A percentile compares a stretch with the other conserved stretches of the same genome.
phyloP scores from a whole-genome alignment of 495 filamentous ascomycete genomes.

The Hypoxylon subgilvum region DNA sequence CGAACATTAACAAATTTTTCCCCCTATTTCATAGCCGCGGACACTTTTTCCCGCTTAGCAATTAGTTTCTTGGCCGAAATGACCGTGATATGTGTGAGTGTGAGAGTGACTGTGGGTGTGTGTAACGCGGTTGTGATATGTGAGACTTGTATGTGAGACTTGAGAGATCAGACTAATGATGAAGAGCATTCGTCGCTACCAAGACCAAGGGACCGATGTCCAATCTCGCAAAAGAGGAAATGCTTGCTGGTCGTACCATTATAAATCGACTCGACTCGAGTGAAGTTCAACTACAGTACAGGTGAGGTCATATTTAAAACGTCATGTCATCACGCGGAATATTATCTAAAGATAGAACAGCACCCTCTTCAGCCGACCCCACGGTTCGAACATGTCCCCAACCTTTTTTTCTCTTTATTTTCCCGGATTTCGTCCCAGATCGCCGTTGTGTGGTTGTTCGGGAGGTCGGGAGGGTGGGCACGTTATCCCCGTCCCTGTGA shows the following conservation, averaged over 20 bases:
- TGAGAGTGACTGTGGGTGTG: too few relatives aligned
- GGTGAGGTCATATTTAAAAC: constrained; percentile 1
- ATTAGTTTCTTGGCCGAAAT: constrained; percentile 6
- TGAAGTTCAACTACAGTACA: background rate
- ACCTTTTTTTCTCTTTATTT: background rate
- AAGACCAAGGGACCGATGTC: too few relatives aligned
- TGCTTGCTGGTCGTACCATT: too few relatives aligned
- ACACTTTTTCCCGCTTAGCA: background rate
- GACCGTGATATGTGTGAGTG: constrained; percentile 9
- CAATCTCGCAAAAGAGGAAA: too few relatives aligned
- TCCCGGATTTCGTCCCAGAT: background rate
- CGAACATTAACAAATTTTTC: constrained; percentile 35
- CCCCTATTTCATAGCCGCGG: constrained; percentile 26
- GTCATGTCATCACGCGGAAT: constrained; percentile 4
- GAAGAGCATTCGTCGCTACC: background rate
- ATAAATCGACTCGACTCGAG: too few relatives aligned
- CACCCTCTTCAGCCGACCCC: background rate
- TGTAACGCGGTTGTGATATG: background rate
- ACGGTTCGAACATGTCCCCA: background rate
- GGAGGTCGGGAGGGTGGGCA: background rate
- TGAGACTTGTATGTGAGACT: background rate
- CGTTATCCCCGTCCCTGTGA: constrained; percentile 26
- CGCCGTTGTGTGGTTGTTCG: background rate
- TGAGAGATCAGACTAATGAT: background rate
- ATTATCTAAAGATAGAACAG: constrained; percentile 24